Evolutionary conservation across 495 filamentous ascomycete genomes (phyloP).

Genomic region (Aeminium ludgeri): DNA sequence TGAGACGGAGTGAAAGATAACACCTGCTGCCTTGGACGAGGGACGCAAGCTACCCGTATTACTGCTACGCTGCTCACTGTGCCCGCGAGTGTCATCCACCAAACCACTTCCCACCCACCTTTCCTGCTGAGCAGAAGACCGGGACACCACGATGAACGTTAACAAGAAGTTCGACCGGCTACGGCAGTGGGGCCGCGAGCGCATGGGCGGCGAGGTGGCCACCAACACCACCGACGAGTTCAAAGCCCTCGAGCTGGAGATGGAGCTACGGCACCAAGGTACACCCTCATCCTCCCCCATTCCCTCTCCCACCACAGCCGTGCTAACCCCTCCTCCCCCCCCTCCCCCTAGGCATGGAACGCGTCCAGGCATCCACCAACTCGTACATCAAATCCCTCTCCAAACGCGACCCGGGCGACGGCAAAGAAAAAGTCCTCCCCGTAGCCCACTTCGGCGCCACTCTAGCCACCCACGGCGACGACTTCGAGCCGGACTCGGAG

Average conservation of each 20-base stretch:
- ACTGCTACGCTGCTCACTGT: no score
- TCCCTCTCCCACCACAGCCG: background rate
- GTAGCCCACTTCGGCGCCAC: slow-evolving; percentile 66
- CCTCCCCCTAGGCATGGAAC: slow-evolving; percentile 57
- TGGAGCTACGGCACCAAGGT: slow-evolving; percentile 86
- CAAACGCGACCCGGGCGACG: slow-evolving; percentile 66
- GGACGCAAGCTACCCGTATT: no score
- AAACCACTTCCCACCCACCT: no score
- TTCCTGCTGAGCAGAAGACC: no score
- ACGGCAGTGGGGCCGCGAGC: slow-evolving; percentile 96
- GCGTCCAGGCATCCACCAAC: slow-evolving; percentile 77
- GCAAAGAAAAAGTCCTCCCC: slow-evolving; percentile 70
- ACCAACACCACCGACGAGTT: slow-evolving; percentile 84
- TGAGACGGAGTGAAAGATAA: no score
- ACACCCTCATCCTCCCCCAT: slow-evolving; percentile 13
- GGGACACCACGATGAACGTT: slow-evolving; percentile 64
- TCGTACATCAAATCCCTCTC: slow-evolving; percentile 81
- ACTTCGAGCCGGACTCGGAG: slow-evolving; percentile 80
- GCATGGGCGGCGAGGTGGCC: slow-evolving; percentile 88
- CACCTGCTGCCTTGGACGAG: no score
- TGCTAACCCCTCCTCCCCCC: background rate
- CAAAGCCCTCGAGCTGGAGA: slow-evolving; percentile 81
- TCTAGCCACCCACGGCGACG: slow-evolving; percentile 85
- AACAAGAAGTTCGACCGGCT: slow-evolving; percentile 92
- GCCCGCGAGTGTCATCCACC: no score